Conservation (phyloP, 257 asterid genomes). For the Osmanthus fragrans region DNA sequence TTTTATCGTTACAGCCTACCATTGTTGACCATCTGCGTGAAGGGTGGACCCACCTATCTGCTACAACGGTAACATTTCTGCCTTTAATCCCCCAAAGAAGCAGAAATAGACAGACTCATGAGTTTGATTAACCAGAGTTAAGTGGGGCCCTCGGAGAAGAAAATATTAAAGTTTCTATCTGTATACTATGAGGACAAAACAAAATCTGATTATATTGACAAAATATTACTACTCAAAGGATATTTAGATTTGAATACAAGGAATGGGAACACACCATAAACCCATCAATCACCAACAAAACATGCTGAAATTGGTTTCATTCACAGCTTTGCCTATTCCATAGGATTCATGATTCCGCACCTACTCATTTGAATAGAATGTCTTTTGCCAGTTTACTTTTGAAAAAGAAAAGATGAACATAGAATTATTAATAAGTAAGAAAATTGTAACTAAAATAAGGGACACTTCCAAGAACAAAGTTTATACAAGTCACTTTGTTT, state of each 20-base stretch:
- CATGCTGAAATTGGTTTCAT: neutral
- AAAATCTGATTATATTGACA: neutral
- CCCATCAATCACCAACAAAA: neutral
- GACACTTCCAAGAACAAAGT: too few species aligned
- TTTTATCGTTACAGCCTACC: too few species aligned
- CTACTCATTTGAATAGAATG: conserved; percentile 1
- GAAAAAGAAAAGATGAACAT: neutral
- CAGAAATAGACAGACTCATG: too few species aligned
- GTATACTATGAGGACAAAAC: neutral
- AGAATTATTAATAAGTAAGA: neutral
- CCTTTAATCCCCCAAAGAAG: too few species aligned
- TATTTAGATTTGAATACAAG: too few species aligned
- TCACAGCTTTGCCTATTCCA: neutral
- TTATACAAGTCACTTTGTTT: too few species aligned
- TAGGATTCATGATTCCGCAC: conserved; percentile 5
- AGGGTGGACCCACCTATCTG: too few species aligned
- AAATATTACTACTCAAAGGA: neutral
- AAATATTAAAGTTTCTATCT: too few species aligned
- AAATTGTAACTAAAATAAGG: neutral
- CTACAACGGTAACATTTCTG: too few species aligned
- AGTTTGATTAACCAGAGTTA: too few species aligned
- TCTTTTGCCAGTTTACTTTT: neutral
- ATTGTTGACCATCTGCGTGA: too few species aligned
- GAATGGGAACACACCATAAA: neutral
- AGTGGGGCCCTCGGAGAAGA: too few species aligned